These are phyloP conservation scores for Basidioascus undulatus DNA, from an alignment of 768 basidiomycete genomes.

Conservation along the genomic window DNA sequence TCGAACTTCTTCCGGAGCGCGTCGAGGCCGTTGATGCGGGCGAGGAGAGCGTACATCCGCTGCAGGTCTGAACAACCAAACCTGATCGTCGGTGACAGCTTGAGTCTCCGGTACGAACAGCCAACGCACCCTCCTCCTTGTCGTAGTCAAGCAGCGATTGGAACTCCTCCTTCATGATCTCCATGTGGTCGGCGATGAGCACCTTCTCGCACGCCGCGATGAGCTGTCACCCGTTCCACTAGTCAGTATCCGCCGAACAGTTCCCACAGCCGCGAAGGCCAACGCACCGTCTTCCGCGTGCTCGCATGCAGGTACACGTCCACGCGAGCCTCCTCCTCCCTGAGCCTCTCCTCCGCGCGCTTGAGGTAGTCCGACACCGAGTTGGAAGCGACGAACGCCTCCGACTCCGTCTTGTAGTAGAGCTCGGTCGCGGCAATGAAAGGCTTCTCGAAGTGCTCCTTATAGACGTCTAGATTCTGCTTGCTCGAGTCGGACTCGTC, in stretches of 20 bases:
- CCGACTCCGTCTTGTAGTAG: constrained; percentile 80
- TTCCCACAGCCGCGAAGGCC: constrained; percentile 17
- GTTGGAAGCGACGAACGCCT: constrained; percentile 66
- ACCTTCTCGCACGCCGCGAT: constrained; percentile 53
- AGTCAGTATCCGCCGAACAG: too few relatives aligned
- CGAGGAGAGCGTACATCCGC: constrained; percentile 79
- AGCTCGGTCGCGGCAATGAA: constrained; percentile 73
- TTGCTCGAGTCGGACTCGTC: constrained; percentile 83
- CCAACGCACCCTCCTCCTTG: constrained; percentile 41
- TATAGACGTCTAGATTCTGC: constrained; percentile 79
- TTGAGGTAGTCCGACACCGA: constrained; percentile 82
- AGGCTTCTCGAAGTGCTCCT: constrained; percentile 63
- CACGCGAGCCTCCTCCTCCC: constrained; percentile 85
- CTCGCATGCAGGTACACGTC: constrained; percentile 77
- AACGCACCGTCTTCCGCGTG: constrained; percentile 43
- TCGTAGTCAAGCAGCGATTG: constrained; percentile 72
- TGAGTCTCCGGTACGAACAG: too few relatives aligned
- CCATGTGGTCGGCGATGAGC: constrained; percentile 64
- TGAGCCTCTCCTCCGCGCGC: constrained; percentile 74
- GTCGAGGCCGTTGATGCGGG: constrained; percentile 76
- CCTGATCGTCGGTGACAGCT: neutral
- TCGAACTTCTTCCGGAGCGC: constrained; percentile 80
- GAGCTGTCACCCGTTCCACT: too few relatives aligned
- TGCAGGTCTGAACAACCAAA: constrained; percentile 35
- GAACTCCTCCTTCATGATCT: constrained; percentile 80